A percentile compares a stretch with the other conserved stretches of the same genome.
phyloP scores from a whole-genome alignment of 345 rosid genomes.

The Acer yangbiense region DNA sequence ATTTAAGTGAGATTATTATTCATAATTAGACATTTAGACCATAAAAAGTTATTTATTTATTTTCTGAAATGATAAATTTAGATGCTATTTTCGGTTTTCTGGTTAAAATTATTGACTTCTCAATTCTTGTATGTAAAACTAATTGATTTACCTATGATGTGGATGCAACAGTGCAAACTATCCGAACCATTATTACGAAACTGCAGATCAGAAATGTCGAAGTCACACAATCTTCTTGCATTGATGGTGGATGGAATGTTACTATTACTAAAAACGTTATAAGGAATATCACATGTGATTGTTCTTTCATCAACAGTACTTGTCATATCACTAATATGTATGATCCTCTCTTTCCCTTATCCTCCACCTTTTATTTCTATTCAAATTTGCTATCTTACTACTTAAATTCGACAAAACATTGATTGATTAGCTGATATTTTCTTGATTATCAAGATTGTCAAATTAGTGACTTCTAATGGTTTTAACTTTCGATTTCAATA shows the following conservation, averaged over 20 bases:
- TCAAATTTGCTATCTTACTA: background rate
- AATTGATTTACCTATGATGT: conserved; percentile 1
- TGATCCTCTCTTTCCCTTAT: conserved; percentile 15
- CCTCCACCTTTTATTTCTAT: background rate
- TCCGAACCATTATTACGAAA: conserved; percentile 46
- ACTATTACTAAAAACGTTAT: background rate
- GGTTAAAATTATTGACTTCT: background rate
- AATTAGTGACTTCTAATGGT: background rate
- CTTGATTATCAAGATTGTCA: background rate
- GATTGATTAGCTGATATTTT: background rate
- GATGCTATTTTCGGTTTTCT: background rate
- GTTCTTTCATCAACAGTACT: conserved; percentile 29
- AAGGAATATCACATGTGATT: conserved; percentile 55
- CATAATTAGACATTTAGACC: too few relatives aligned
- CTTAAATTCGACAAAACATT: too few relatives aligned
- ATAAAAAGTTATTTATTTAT: background rate
- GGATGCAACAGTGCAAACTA: conserved; percentile 46
- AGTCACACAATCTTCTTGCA: conserved; percentile 46
- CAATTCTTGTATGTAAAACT: background rate
- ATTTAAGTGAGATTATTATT: conserved; percentile 8
- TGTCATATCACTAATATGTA: conserved; percentile 73
- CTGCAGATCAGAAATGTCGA: conserved; percentile 35
- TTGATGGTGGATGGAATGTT: conserved; percentile 37
- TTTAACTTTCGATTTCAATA: background rate
- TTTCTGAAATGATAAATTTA: background rate